phyloP scores from a whole-genome alignment of 1,284 basidiomycete species.

The Irpex sp. region DNA sequence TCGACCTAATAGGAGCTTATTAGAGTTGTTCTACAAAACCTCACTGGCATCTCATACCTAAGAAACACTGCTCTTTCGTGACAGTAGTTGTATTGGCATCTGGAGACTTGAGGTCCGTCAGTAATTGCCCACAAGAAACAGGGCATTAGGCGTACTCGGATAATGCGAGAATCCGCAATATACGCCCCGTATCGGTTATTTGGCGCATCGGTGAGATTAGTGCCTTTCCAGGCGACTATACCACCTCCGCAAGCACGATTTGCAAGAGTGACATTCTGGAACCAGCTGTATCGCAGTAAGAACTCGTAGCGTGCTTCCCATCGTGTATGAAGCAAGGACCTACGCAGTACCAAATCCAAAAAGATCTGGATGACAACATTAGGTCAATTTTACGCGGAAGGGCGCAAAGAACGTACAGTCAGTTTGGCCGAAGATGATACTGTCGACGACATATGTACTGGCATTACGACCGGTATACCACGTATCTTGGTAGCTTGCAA shows the following conservation, averaged over 20 bases:
- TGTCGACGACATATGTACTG: slow-evolving; percentile 59
- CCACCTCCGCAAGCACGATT: slow-evolving; percentile 63
- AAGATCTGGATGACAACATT: slow-evolving; percentile 9
- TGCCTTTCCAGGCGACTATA: slow-evolving; percentile 59
- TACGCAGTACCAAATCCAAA: slow-evolving; percentile 42
- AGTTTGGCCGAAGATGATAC: slow-evolving; percentile 58
- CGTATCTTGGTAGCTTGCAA: slow-evolving; percentile 64
- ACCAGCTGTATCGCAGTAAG: slow-evolving; percentile 46
- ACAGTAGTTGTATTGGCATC: slow-evolving; percentile 50
- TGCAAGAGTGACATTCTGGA: slow-evolving; percentile 55
- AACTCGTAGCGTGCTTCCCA: too few relatives aligned
- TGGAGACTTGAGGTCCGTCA: slow-evolving; percentile 40
- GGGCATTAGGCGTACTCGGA: slow-evolving; percentile 34
- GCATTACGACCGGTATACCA: slow-evolving; percentile 61
- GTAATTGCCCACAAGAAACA: neutral
- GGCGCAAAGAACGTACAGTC: slow-evolving; percentile 44
- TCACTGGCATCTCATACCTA: slow-evolving; percentile 32
- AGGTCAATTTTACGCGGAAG: neutral
- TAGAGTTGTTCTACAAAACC: neutral
- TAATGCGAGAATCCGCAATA: slow-evolving; percentile 52
- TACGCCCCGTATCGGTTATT: slow-evolving; percentile 59
- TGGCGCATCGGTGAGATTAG: slow-evolving; percentile 48
- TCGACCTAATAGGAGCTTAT: slow-evolving; percentile 34
- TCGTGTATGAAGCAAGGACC: slow-evolving; percentile 18
- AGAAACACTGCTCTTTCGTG: slow-evolving; percentile 44